A percentile compares a stretch with the other conserved stretches of the same genome.
phyloP scores from a whole-genome alignment of 2,329 filamentous ascomycete species.

The Dactylellina haptotyla region DNA sequence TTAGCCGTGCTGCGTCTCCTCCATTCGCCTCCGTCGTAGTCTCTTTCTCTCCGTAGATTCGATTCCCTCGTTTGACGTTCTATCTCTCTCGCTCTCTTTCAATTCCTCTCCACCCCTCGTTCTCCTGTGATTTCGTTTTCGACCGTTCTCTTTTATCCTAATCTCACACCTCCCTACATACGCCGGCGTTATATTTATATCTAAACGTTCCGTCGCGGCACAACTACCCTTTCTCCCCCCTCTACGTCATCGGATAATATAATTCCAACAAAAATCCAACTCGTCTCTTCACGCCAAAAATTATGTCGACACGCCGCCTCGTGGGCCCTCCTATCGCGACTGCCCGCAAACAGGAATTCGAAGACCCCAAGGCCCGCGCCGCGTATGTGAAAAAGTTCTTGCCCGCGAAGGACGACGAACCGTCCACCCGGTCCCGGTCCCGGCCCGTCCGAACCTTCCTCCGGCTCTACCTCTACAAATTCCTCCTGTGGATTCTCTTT shows the following conservation, averaged over 20 bases:
- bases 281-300: slow-evolving; percentile 4
- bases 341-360: slow-evolving; percentile 43
- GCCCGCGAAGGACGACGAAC: slow-evolving; percentile 19
- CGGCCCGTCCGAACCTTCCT: slow-evolving; percentile 71
- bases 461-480: slow-evolving; percentile 70
- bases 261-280: slow-evolving; percentile 6
- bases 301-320: slow-evolving; percentile 42
- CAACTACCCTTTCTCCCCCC: background rate
- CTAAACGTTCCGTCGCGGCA: slow-evolving; percentile 1
- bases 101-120: too few relatives aligned
- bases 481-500: slow-evolving; percentile 77
- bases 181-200: background rate
- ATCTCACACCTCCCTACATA: slow-evolving; percentile 4
- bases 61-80: slow-evolving; percentile 3
- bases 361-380: slow-evolving; percentile 40
- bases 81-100: background rate
- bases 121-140: too few relatives aligned
- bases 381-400: slow-evolving; percentile 47
- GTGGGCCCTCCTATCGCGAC: slow-evolving; percentile 27
- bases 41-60: slow-evolving; percentile 18
- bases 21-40: slow-evolving; percentile 17
- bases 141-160: background rate
- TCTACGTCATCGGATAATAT: slow-evolving; percentile 42
- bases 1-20: too few relatives aligned
- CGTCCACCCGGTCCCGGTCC: slow-evolving; percentile 36